A percentile compares a stretch with the other conserved stretches of the same genome.
Conservation (phyloP, 176 grass and related monocot genomes). For the Oryza meridionalis region DNA sequence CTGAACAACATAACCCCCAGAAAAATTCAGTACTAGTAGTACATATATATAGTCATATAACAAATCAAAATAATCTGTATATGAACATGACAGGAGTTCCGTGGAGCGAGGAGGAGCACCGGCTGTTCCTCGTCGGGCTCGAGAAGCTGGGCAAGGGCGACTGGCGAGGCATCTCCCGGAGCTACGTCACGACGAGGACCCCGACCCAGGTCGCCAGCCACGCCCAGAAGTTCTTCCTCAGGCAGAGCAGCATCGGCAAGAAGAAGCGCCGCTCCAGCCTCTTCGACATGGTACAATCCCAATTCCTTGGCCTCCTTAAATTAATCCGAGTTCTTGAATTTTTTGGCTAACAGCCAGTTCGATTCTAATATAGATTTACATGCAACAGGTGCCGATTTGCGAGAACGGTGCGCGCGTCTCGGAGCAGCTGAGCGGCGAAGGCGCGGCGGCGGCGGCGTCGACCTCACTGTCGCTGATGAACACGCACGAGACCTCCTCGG, state of each 20-base stretch:
- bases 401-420: slow-evolving; percentile 29
- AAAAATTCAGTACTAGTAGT: neutral
- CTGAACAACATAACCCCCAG: slow-evolving; percentile 16
- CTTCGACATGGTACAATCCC: slow-evolving; percentile 71
- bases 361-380: no score
- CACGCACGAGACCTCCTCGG: slow-evolving; percentile 9
- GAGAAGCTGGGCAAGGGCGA: slow-evolving; percentile 89
- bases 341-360: neutral
- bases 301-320: neutral
- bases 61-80: neutral
- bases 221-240: slow-evolving; percentile 93
- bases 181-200: slow-evolving; percentile 84
- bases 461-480: slow-evolving; percentile 35
- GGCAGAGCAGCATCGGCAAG: slow-evolving; percentile 70
- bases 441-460: slow-evolving; percentile 13
- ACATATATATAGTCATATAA: neutral
- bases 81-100: slow-evolving; percentile 65
- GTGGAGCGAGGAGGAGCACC: slow-evolving; percentile 95
- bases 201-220: slow-evolving; percentile 96
- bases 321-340: neutral
- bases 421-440: slow-evolving; percentile 7
- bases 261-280: slow-evolving; percentile 96
- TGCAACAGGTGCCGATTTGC: slow-evolving; percentile 50
- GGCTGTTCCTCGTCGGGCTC: slow-evolving; percentile 73
- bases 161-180: slow-evolving; percentile 89